Evolutionary conservation across 768 basidiomycete species (phyloP), one percentile per base, ranked within the genome.

Genomic region (Glaciozyma antarctica): DNA sequence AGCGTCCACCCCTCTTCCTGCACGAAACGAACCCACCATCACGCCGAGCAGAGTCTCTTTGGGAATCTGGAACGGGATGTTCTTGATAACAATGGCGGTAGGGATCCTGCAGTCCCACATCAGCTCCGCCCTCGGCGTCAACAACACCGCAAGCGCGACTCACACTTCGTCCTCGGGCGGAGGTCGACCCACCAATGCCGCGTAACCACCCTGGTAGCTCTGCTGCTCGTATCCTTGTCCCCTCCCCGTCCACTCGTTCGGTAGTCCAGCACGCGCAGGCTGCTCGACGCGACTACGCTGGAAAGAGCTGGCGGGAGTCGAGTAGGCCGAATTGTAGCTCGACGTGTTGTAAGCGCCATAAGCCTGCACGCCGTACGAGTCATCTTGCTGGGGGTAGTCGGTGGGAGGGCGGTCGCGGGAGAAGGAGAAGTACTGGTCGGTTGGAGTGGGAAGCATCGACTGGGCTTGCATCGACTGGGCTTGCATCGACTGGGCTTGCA

Each of bases 51-150:
- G 84, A 52, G 90, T 90, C 80, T 98, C 94, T 75, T 90, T 86
- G 79, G 92, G 90, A 71, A 97, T 91, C 74, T 92, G 92, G 82
- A 99, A 99, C 71, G 94, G 94, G 80, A 99, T 99, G 81, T 97
- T 97, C 84, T 99, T 99, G 78, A 99, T 97, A 76, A 99, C 95
- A 75, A 99, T 97, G 61, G 95, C 95, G 15, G 93, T 98, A 62
- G 94, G 94, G 78, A 98, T 98, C 77, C 60, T 66, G 64, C 9
- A 8, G 10, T 15, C 10, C 15, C 1, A 32, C 3, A 15, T 15
- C 12, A 30, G 26, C 9, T 54, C 53, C 28, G 52, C 22, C 32
- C 32, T 17, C 19, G 6, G 47, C 47, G 15, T 48, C 47, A 8
- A 9, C 47, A 8, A 9, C 12, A 19, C n/a, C 47, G 16, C 19